A percentile compares a stretch with the other conserved stretches of the same genome.
phyloP scores from a whole-genome alignment of 1,284 basidiomycete species.

The Chondrostereum purpureum region DNA sequence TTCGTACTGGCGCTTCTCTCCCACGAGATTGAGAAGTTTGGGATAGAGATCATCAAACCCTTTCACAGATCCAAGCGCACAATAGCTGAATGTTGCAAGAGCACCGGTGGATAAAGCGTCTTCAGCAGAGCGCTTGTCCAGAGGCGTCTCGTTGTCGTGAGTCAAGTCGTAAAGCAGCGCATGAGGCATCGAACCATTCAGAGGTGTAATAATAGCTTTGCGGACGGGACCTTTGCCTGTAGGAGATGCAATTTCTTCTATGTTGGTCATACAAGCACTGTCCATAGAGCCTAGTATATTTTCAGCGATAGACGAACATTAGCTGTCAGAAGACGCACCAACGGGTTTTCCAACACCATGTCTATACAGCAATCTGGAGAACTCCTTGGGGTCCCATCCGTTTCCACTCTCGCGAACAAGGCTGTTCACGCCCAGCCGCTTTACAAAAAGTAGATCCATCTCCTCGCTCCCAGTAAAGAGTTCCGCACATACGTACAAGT shows the following conservation, averaged over 20 bases:
- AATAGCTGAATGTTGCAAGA: constrained; percentile 80
- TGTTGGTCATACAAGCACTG: constrained; percentile 69
- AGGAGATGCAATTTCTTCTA: constrained; percentile 70
- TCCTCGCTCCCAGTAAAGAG: constrained; percentile 95
- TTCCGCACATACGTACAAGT: constrained; percentile 95
- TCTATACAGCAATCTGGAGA: constrained; percentile 79
- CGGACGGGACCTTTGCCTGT: constrained; percentile 74
- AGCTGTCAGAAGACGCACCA: constrained; percentile 38
- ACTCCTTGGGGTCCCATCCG: constrained; percentile 81
- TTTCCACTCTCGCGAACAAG: constrained; percentile 90
- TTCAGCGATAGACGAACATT: constrained; percentile 1
- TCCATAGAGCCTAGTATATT: constrained; percentile 83
- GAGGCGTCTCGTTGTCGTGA: constrained; percentile 90
- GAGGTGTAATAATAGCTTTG: constrained; percentile 67
- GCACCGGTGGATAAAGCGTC: constrained; percentile 90
- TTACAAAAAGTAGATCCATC: constrained; percentile 87
- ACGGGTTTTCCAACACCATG: constrained; percentile 88
- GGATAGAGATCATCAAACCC: constrained; percentile 97
- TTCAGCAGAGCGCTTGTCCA: constrained; percentile 85
- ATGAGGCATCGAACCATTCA: constrained; percentile 83
- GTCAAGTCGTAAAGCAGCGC: constrained; percentile 92
- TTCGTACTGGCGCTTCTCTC: constrained; percentile 77
- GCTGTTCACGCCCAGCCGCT: constrained; percentile 86
- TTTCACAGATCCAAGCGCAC: constrained; percentile 86
- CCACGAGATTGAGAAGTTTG: constrained; percentile 81